Evolutionary conservation across 305 asterid species (phyloP).

Genomic region (Stenogyne calaminthoides): DNA sequence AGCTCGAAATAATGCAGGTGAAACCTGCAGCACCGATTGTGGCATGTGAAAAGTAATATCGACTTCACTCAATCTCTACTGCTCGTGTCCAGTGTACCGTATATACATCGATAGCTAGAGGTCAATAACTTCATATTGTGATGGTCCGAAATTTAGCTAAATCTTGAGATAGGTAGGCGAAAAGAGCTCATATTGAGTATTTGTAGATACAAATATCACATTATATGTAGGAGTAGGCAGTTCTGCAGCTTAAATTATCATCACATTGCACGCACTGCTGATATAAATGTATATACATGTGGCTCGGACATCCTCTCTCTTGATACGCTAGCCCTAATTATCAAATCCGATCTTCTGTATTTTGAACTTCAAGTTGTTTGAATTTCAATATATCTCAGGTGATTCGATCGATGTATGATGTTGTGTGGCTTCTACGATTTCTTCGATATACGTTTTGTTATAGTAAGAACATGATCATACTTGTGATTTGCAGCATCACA

Average conservation of each 20-base stretch:
- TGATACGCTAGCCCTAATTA: background rate
- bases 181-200: background rate
- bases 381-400: slow-evolving; percentile 4
- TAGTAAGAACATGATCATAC: background rate
- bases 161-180: background rate
- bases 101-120: background rate
- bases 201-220: slow-evolving; percentile 1
- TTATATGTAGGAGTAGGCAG: slow-evolving; percentile 3
- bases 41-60: background rate
- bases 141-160: background rate
- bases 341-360: slow-evolving; percentile 5
- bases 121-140: background rate
- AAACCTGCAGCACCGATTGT: slow-evolving; percentile 4
- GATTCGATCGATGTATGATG: background rate
- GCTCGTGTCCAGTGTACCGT: background rate
- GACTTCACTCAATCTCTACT: background rate
- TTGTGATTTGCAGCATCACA: background rate
- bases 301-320: background rate
- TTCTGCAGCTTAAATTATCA: background rate
- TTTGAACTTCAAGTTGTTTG: background rate
- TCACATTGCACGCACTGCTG: background rate
- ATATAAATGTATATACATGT: background rate
- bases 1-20: slow-evolving; percentile 19
- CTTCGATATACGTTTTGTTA: background rate
- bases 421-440: background rate